These are phyloP conservation scores for Coemansia sp. DNA, from an alignment of 192 early-diverging fungal genomes.

Conservation along the genomic window DNA sequence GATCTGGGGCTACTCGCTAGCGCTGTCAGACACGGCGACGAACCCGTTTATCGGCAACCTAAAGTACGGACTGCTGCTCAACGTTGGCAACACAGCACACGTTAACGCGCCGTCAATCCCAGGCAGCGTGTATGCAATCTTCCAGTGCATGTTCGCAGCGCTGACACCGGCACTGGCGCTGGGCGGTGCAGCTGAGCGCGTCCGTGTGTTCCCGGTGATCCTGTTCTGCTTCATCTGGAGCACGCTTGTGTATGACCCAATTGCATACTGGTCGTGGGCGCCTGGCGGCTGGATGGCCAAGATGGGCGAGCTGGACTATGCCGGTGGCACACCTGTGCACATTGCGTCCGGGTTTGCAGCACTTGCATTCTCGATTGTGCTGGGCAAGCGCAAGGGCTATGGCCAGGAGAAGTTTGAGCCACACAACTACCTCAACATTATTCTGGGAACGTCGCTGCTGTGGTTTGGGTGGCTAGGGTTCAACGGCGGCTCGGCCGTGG, in stretches of 20 bases:
- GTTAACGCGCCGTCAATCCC: constrained; percentile 66
- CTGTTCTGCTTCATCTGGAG: constrained; percentile 93
- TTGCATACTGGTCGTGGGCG: constrained; percentile 94
- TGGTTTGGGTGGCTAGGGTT: constrained; percentile 99
- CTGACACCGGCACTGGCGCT: constrained; percentile 89
- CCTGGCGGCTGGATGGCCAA: constrained; percentile 80
- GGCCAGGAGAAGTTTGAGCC: constrained; percentile 74
- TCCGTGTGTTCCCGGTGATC: constrained; percentile 79
- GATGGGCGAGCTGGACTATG: constrained; percentile 87
- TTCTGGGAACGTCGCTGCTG: constrained; percentile 83
- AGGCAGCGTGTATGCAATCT: constrained; percentile 73
- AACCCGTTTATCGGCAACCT: constrained; percentile 79
- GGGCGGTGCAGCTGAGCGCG: constrained; percentile 86
- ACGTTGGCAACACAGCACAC: constrained; percentile 57
- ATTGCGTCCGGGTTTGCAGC: constrained; percentile 86
- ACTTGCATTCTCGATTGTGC: constrained; percentile 81
- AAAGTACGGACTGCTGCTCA: constrained; percentile 67
- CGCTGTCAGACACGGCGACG: constrained; percentile 74
- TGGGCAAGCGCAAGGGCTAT: constrained; percentile 79
- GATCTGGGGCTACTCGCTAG: constrained; percentile 85
- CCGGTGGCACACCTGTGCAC: constrained; percentile 96
- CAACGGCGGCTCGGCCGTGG: constrained; percentile 85
- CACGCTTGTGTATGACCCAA: constrained; percentile 90
- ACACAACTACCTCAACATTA: constrained; percentile 89
- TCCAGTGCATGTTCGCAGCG: constrained; percentile 92